A percentile compares a stretch with the other conserved stretches of the same genome.
Conservation (phyloP, 208 protist species). For the Leptomonas pyrrhocoris region DNA sequence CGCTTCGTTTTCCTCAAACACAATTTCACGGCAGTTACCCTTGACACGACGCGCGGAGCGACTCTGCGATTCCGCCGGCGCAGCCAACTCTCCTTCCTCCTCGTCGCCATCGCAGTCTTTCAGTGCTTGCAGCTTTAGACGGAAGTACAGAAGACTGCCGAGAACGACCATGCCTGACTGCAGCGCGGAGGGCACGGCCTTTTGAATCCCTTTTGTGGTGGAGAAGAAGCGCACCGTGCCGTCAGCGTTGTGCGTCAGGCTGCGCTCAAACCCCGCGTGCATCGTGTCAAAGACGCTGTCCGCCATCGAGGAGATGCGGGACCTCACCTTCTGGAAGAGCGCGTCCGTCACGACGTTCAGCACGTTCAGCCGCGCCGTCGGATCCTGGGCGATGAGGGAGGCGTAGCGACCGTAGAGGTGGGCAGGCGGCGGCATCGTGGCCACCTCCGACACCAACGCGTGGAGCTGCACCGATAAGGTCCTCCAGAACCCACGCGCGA, state of each 20-base stretch:
- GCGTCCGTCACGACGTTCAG: slow-evolving; percentile 58
- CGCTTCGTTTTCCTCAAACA: slow-evolving; percentile 46
- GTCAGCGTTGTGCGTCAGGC: slow-evolving; percentile 69
- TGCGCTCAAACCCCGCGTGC: slow-evolving; percentile 76
- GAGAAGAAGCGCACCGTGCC: slow-evolving; percentile 78
- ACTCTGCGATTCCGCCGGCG: neutral
- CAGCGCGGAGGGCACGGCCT: slow-evolving; percentile 60
- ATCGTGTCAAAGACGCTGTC: slow-evolving; percentile 76
- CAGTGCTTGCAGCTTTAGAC: slow-evolving; percentile 44
- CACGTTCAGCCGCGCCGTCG: slow-evolving; percentile 50
- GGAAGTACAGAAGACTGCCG: slow-evolving; percentile 78
- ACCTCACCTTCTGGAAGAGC: slow-evolving; percentile 57
- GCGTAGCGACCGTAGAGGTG: slow-evolving; percentile 64
- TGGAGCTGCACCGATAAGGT: slow-evolving; percentile 45
- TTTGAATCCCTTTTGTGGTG: slow-evolving; percentile 65
- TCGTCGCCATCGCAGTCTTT: neutral
- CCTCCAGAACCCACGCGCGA: slow-evolving; percentile 71
- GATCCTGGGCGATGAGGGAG: slow-evolving; percentile 57
- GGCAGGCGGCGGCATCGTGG: slow-evolving; percentile 28
- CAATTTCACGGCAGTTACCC: slow-evolving; percentile 25
- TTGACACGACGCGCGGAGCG: slow-evolving; percentile 40
- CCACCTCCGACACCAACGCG: slow-evolving; percentile 40
- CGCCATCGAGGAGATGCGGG: slow-evolving; percentile 75
- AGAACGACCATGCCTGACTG: slow-evolving; percentile 72
- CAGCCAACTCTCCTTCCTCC: neutral